These are phyloP conservation scores for Penicillium goetzii DNA, from an alignment of 495 filamentous ascomycete genomes.

Conservation along the genomic window DNA sequence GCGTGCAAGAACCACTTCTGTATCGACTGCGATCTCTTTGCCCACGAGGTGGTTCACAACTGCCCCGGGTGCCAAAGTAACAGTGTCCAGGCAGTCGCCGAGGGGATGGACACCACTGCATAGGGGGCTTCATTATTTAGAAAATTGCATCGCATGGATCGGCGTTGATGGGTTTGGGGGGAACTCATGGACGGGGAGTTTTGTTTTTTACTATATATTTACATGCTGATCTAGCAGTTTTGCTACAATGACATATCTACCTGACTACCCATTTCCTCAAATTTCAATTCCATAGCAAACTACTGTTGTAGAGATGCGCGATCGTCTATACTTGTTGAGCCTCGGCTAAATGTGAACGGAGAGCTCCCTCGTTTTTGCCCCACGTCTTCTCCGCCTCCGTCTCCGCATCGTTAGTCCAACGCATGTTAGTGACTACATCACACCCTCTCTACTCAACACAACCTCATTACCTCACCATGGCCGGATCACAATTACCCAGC, in stretches of 20 bases:
- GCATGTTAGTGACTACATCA: not conserved
- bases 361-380: not conserved
- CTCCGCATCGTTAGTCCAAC: not conserved
- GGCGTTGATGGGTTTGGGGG: constrained; percentile 17
- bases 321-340: not conserved
- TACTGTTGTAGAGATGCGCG: not conserved
- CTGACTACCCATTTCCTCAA: not conserved
- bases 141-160: constrained; percentile 23
- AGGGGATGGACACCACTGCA: constrained; percentile 42
- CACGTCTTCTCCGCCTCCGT: constrained; percentile 13
- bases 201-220: not conserved
- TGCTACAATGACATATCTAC: not conserved
- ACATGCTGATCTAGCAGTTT: not conserved
- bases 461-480: constrained; percentile 12
- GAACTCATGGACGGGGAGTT: constrained; percentile 8
- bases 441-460: constrained; percentile 3
- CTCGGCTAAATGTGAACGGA: not conserved
- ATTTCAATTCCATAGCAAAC: not conserved
- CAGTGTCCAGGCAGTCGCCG: constrained; percentile 16
- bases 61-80: constrained; percentile 90
- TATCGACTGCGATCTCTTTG: constrained; percentile 95
- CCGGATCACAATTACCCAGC: constrained; percentile 10
- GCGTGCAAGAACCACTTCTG: constrained; percentile 89
- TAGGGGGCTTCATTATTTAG: constrained; percentile 17
- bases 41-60: constrained; percentile 91